A percentile compares a stretch with the other conserved stretches of the same genome.
These are phyloP conservation scores for Aspergillus fischeri DNA, from an alignment of 2,329 filamentous ascomycete genomes.

Conservation along the genomic window DNA sequence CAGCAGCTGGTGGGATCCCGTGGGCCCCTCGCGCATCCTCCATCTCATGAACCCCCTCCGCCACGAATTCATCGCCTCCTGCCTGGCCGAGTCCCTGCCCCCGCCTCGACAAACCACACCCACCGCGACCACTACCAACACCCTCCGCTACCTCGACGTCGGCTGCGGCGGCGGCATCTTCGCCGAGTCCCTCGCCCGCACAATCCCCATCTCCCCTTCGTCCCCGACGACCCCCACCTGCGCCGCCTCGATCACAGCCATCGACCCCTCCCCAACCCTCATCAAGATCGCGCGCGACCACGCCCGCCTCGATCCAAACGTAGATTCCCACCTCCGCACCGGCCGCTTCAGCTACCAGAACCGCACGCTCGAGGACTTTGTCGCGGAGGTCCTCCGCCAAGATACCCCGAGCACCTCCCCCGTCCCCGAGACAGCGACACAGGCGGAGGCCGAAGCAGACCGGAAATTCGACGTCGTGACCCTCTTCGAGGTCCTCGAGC, in stretches of 20 bases:
- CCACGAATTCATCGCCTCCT: conserved; percentile 81
- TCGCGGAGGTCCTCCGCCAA: conserved; percentile 9
- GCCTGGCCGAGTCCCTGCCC: conserved; percentile 56
- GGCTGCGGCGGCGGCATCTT: conserved; percentile 97
- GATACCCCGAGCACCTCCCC: conserved; percentile 2
- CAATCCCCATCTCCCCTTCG: conserved; percentile 26
- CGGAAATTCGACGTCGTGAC: conserved; percentile 71
- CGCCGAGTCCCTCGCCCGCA: conserved; percentile 61
- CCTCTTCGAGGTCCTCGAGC: conserved; percentile 92
- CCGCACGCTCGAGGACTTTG: conserved; percentile 64
- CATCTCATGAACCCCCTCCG: conserved; percentile 98
- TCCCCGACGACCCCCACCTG: conserved; percentile 29
- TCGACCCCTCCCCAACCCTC: conserved; percentile 42
- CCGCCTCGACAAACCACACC: conserved; percentile 25
- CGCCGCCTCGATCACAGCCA: conserved; percentile 41
- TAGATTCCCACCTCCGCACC: conserved; percentile 51
- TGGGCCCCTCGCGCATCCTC: conserved; percentile 84
- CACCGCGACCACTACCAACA: conserved; percentile 21
- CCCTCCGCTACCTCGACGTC: conserved; percentile 71
- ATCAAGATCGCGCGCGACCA: conserved; percentile 68
- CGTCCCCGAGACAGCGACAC: conserved; percentile 3
- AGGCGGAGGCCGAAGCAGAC: conserved; percentile 28
- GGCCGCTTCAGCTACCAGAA: conserved; percentile 66
- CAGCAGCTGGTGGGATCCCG: conserved; percentile 93
- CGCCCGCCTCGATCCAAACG: conserved; percentile 66